Evolutionary conservation across 352 stramenopile genomes (phyloP).

Genomic region (Blastocystis sp.): DNA sequence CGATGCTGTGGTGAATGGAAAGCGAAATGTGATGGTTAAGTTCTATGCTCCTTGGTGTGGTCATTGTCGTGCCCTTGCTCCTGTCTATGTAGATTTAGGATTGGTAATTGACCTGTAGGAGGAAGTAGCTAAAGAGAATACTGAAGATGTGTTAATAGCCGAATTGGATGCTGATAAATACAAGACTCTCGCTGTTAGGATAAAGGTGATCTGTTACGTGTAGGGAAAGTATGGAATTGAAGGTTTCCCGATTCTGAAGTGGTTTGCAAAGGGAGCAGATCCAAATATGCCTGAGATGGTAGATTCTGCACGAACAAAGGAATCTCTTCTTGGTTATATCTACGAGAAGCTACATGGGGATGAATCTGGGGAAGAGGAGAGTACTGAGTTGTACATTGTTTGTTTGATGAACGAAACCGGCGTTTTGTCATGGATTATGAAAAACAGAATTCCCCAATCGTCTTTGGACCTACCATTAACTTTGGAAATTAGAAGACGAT

Average conservation of each 20-base stretch:
- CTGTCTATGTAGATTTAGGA: conserved; percentile 72
- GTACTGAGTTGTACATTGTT: neutral
- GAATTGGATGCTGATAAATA: conserved; percentile 77
- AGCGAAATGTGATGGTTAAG: conserved; percentile 81
- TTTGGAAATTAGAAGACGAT: neutral
- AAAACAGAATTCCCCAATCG: neutral
- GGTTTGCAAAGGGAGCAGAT: conserved; percentile 37
- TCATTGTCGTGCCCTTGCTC: conserved; percentile 76
- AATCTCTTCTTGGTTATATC: conserved; percentile 40
- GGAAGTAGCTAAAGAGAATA: conserved; percentile 54
- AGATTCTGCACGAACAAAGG: conserved; percentile 5
- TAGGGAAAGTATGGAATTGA: conserved; percentile 30
- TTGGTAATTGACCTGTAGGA: conserved; percentile 67
- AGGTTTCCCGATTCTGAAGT: conserved; percentile 45
- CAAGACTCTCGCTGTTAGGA: conserved; percentile 13
- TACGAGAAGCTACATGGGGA: neutral
- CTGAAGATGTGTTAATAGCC: conserved; percentile 81
- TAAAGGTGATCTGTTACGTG: neutral
- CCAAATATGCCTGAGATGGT: conserved; percentile 2
- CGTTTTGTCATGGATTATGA: neutral
- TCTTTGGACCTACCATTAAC: neutral
- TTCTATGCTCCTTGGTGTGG: too few species aligned
- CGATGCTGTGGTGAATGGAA: conserved; percentile 76
- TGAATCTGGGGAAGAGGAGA: neutral
- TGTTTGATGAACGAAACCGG: conserved; percentile 19